Base-by-base conservation (phyloP, 202 grass and related monocot genomes). In the Alloteropsis angusta region DNA sequence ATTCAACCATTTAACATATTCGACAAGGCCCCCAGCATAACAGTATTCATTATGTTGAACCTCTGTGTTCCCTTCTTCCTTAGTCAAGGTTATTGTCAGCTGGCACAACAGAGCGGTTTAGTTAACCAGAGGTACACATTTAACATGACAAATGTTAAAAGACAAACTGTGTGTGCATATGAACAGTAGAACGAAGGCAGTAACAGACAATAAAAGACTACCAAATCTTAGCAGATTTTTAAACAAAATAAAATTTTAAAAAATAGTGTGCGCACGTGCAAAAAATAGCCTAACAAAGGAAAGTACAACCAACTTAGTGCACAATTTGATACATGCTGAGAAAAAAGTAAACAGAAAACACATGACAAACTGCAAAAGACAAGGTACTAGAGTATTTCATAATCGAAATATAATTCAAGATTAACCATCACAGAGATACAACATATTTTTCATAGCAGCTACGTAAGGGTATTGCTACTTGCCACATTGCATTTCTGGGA, bases 1-100 rank as follows among this genome's bases (percentile, higher is more conserved):
- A 75, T 98, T 98, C 87, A 98, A 83, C 96, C 96, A 98, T 61
- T 88, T 90, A 75, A 98, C 92, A 91, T 98, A 98, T 77, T 98
- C 96, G 70, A 89, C 81, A 70, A 98, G 91, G 60, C 96, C 96
- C 42, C 96, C 96, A 68, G 96, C 89, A 86, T 94, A 98, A 72
- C 83, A 93, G 48, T 93, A 98, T 73, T 93, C 89, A 82, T 98
- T 91, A 73, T 91, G 84, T 74, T 90, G 88, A 69, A 84, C 80
- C 68, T 85, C 63, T 48, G 72, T 78, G 35, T 93, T 61, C 0
- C 72, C 78, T 80, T 87, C 93, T 77, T 93, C 92, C 85, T 93
- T 98, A 60, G 86, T 91, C 81, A 98, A 83, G 22, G 85, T 87
- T 87, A 98, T 97, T 60, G 84, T 93, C 44, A 98, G 58, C 96